A percentile compares a stretch with the other conserved stretches of the same genome.
phyloP scores from a whole-genome alignment of 768 basidiomycete species.

The Pleurotus pulmonarius region DNA sequence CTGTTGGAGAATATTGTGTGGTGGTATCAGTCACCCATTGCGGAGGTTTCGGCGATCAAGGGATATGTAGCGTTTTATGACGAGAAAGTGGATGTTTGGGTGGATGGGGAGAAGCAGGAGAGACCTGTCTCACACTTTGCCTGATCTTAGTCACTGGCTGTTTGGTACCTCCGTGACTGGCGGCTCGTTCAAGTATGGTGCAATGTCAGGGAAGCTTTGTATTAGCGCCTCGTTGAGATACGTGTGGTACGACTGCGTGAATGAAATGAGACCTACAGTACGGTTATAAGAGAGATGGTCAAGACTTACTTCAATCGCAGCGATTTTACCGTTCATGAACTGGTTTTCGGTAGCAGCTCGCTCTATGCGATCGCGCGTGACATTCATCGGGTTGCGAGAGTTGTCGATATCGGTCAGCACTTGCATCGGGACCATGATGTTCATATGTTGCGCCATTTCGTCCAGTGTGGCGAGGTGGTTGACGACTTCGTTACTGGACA shows the following conservation, averaged over 20 bases:
- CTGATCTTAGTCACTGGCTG: not conserved
- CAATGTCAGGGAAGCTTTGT: constrained; percentile 71
- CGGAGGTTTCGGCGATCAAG: constrained; percentile 45
- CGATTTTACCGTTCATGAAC: constrained; percentile 87
- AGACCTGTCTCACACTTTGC: constrained; percentile 18
- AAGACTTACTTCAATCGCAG: constrained; percentile 62
- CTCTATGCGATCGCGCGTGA: constrained; percentile 78
- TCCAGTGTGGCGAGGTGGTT: constrained; percentile 64
- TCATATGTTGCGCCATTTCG: constrained; percentile 57
- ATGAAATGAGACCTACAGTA: not conserved
- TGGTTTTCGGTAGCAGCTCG: constrained; percentile 86
- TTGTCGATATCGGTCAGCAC: constrained; percentile 78
- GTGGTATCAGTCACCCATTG: constrained; percentile 56
- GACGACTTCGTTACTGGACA: constrained; percentile 68
- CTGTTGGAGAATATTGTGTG: constrained; percentile 51
- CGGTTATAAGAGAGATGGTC: not conserved
- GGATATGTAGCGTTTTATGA: constrained; percentile 61
- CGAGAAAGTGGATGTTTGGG: constrained; percentile 63
- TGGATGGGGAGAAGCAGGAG: constrained; percentile 53
- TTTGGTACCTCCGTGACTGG: not conserved
- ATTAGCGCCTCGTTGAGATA: constrained; percentile 66
- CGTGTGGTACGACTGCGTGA: constrained; percentile 62
- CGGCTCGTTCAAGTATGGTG: constrained; percentile 20
- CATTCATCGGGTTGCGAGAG: constrained; percentile 74
- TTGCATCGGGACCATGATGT: constrained; percentile 71